phyloP scores from a whole-genome alignment of 371 early-diverging fungal species.

The Phascolomyces articulosus region DNA sequence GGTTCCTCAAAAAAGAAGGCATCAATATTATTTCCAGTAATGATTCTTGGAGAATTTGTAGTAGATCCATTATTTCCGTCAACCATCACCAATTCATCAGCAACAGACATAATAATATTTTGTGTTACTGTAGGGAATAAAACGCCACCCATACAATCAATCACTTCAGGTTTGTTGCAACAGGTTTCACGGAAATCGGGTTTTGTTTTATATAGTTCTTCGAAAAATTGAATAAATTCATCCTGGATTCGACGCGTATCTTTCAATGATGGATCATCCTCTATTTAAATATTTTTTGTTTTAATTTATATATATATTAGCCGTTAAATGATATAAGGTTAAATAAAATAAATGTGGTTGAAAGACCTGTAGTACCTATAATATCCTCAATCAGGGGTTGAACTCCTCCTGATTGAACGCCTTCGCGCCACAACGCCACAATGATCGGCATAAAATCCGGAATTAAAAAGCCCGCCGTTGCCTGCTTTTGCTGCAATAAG shows the following conservation, averaged over 20 bases:
- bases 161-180: slow-evolving; percentile 50
- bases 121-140: slow-evolving; percentile 56
- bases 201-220: slow-evolving; percentile 55
- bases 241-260: slow-evolving; percentile 19
- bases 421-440: slow-evolving; percentile 34
- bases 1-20: slow-evolving; percentile 9
- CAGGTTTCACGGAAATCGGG: slow-evolving; percentile 63
- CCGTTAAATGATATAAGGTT: too few species aligned
- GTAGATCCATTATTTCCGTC: background rate
- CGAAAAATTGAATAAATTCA: slow-evolving; percentile 58
- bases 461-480: slow-evolving; percentile 17
- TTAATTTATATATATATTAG: too few species aligned
- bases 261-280: background rate
- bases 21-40: background rate
- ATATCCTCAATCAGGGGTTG: background rate
- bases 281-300: background rate
- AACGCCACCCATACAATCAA: slow-evolving; percentile 57
- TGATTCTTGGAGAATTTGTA: background rate
- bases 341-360: too few species aligned
- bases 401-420: background rate
- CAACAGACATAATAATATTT: background rate
- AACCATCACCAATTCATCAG: slow-evolving; percentile 9
- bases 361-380: background rate
- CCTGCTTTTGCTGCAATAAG: slow-evolving; percentile 18
- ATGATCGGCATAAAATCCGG: slow-evolving; percentile 42